Conservation (phyloP, 352 stramenopile genomes). For the Aphanomyces stellatus region DNA sequence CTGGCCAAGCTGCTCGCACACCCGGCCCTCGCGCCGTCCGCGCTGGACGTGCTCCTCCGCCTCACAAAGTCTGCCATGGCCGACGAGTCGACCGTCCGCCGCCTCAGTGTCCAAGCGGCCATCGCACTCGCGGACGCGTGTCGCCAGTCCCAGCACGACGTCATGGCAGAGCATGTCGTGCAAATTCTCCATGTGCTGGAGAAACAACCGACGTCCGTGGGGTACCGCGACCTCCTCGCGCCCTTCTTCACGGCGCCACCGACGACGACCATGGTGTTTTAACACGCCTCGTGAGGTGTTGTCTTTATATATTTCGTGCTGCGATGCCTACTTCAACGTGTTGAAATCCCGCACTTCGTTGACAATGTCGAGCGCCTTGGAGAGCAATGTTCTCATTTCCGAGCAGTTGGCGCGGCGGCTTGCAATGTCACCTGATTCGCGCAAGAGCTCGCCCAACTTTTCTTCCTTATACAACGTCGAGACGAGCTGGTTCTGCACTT, state of each 20-base stretch:
- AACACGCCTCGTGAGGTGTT: neutral
- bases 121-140: neutral
- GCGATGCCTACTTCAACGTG: slow-evolving; percentile 82
- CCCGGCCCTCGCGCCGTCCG: neutral
- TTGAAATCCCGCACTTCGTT: slow-evolving; percentile 99
- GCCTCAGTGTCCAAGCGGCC: neutral
- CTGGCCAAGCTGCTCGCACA: neutral
- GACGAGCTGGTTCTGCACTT: slow-evolving; percentile 97
- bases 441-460: slow-evolving; percentile 93
- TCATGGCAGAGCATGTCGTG: neutral
- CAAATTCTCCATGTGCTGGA: neutral
- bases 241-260: neutral
- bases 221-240: neutral
- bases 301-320: neutral
- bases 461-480: slow-evolving; percentile 95
- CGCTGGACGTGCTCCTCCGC: neutral
- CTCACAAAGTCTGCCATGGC: slow-evolving; percentile 5
- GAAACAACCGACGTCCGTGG: neutral
- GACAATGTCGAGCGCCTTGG: slow-evolving; percentile 95
- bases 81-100: slow-evolving; percentile 7
- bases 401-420: slow-evolving; percentile 90
- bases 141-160: neutral
- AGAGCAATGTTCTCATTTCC: slow-evolving; percentile 95
- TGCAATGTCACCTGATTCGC: slow-evolving; percentile 93
- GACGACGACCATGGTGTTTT: neutral